Evolutionary conservation across 371 early-diverging fungal genomes (phyloP).

Genomic region (Mucor circinelloides): DNA sequence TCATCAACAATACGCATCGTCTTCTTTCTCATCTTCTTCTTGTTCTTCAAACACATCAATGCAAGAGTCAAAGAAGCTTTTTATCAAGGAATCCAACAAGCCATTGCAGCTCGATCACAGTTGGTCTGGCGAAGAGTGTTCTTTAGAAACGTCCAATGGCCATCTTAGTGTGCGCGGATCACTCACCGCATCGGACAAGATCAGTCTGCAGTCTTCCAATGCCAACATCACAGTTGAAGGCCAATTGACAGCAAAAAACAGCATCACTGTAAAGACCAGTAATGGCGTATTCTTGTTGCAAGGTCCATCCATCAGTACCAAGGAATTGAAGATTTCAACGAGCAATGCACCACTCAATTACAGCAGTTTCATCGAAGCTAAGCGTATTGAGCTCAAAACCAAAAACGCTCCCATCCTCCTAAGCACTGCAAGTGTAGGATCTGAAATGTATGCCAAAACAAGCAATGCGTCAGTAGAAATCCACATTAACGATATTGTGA

Average conservation of each 20-base stretch:
- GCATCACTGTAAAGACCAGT: background rate
- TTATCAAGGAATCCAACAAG: background rate
- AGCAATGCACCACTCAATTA: conserved; percentile 10
- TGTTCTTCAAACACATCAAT: too few relatives aligned
- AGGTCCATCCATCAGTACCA: conserved; percentile 3
- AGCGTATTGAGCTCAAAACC: conserved; percentile 9
- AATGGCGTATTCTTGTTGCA: conserved; percentile 6
- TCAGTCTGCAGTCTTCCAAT: conserved; percentile 9
- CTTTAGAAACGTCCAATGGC: conserved; percentile 15
- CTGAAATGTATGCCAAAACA: conserved; percentile 6
- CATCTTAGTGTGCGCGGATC: conserved; percentile 5
- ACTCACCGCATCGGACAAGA: background rate
- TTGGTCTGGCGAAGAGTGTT: conserved; percentile 18
- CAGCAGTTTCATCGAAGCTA: conserved; percentile 5
- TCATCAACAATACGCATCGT: background rate
- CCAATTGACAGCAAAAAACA: background rate
- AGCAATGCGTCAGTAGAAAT: conserved; percentile 11
- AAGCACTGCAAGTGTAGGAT: background rate
- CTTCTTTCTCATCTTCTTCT: background rate
- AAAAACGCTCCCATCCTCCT: conserved; percentile 18
- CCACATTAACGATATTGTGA: conserved; percentile 10
- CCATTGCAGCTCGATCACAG: background rate
- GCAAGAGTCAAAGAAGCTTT: background rate
- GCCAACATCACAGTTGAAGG: background rate
- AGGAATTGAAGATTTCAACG: background rate